Base-by-base conservation (phyloP, 176 grass and related monocot species). In the Eleusine coracana region DNA sequence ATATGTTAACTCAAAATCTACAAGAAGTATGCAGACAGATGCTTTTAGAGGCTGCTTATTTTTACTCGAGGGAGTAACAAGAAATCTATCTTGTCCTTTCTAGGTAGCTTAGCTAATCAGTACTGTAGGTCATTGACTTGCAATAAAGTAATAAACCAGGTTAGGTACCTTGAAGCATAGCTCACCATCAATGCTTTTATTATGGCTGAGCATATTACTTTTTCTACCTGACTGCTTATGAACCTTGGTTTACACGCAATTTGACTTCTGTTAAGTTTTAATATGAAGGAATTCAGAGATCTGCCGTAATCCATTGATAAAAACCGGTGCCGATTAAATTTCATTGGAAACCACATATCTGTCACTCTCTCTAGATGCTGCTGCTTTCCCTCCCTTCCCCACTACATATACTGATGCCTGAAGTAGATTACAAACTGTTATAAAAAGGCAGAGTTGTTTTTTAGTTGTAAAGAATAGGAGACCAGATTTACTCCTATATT, bases 261-360 rank as follows among this genome's bases (percentile, higher is more conserved):
- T 76, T 76, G 71, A 70, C 77, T 76, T 81, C 5, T 70, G 29
- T 80, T 64, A 54, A 65, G 36, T 40, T 67, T 75, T 73, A 38
- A 5, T n/a, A 54, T 80, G 70, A 85, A 23, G 10, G 70, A 80
- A 25, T 51, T 39, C 50, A 45, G n/a, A 34, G 59, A 66, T 27
- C 58, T 31, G 21, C 45, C 69, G 37, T 80, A 73, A 6, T 56
- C 56, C 67, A 69, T 55, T 40, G 34, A 6, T 20, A 28, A 12
- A 50, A 50, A 20, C 11, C 15, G 11, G 56, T 14, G 27, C 7
- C 38, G 34, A 45, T 45, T 48, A 20, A 67, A 69, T 75, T 59
- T 60, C 62, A 76, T 60, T 49, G 2, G 39, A 58, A 14, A 46
- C 42, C 7, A 25, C 39, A 51, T 28, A 39, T 50, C 31, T 17